Conservation (phyloP, 2,329 filamentous ascomycete genomes). For the Gremmenia infestans region DNA sequence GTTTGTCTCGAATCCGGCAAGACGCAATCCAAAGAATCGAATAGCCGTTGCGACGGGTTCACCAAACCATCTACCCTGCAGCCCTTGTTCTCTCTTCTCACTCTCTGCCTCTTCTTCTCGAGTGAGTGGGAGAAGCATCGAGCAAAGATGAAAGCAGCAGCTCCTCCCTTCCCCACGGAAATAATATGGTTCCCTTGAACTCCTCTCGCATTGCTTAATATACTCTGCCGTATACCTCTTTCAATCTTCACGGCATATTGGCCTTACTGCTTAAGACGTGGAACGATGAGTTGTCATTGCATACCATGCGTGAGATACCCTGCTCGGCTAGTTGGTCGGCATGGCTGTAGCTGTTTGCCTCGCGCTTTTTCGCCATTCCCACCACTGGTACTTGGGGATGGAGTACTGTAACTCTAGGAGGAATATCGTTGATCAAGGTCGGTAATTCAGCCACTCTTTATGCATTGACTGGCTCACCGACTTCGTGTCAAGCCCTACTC, state of each 20-base stretch:
- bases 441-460: conserved; percentile 30
- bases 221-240: conserved; percentile 33
- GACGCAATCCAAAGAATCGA: neutral
- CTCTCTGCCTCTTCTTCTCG: neutral
- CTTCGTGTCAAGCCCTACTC: conserved; percentile 35
- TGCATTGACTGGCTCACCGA: conserved; percentile 33
- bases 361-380: conserved; percentile 23
- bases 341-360: conserved; percentile 26
- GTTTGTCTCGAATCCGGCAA: neutral
- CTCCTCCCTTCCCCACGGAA: neutral
- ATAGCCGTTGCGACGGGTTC: neutral
- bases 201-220: conserved; percentile 26
- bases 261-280: conserved; percentile 48
- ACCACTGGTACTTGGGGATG: neutral
- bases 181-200: conserved; percentile 4
- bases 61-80: neutral
- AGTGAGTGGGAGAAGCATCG: neutral
- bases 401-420: neutral
- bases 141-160: neutral
- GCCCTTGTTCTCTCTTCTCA: neutral
- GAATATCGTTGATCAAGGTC: conserved; percentile 16
- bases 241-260: conserved; percentile 40
- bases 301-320: conserved; percentile 56
- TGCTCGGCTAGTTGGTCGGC: conserved; percentile 30
- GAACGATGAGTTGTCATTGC: conserved; percentile 73